Base-by-base conservation (phyloP, 164 flowering plant species). In the Kingdonia uniflora region DNA sequence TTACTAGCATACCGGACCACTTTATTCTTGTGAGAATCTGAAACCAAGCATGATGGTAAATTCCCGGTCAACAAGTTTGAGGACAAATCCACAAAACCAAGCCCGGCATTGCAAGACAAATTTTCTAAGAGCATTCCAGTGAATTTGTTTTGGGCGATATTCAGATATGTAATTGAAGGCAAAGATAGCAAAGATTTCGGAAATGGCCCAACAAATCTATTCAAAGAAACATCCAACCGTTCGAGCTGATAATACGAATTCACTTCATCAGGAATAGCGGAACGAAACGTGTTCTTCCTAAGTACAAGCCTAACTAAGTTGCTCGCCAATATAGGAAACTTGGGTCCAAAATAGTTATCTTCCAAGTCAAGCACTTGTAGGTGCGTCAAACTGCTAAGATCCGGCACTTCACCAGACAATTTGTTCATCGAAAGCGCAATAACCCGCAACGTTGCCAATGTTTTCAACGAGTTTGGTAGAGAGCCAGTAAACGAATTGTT, bases 351-450 rank as follows among this genome's bases (percentile, higher is more conserved):
- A 24, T 50, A 58, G 60, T 94, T 94, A 39, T 78, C 69, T 60
- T 73, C 86, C 75, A 89, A 64, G 47, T 94, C 84, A 12, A 94
- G 84, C 35, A 81, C 81, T 69, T 89, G 95, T 56, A 94, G 95
- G 58, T 94, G 83, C n/a, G 66, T 76, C 74, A 89, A 74, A 53
- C 76, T 62, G 54, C 85, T 76, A 16, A 94, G 70, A 70, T 89
- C 87, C 41, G 97, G 97, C 25, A 94, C 80, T 57, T 75, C 73
- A 14, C 97, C 97, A 14, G 64, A 63, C 29, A 94, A 79, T 19
- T 58, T 72, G 61, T 94, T 94, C 37, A 64, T 70, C 11, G 96
- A 80, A 24, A 94, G 79, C 4, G 57, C 71, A 54, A 94, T 77
- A 63, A 89, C 74, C 62, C 99, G 68, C 37, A 94, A 83, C 58